These are phyloP conservation scores for Ophiognomonia clavigignenti-juglandacearum DNA, from an alignment of 2,329 filamentous ascomycete species.

Conservation along the genomic window DNA sequence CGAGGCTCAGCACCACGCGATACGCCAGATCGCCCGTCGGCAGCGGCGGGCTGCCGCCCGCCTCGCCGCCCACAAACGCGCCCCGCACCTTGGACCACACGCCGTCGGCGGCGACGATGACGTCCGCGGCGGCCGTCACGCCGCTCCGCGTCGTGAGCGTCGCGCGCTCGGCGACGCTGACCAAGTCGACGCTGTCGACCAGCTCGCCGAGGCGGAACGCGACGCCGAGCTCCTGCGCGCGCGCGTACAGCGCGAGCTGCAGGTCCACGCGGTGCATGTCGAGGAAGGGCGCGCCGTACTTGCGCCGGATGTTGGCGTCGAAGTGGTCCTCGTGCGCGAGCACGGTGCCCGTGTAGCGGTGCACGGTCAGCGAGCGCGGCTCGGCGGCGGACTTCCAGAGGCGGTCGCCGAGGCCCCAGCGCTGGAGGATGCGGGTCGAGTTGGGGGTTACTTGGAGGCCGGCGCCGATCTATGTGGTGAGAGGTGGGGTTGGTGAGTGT, in stretches of 20 bases:
- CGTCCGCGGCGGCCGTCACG: slow-evolving; percentile 38
- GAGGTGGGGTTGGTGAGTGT: no score
- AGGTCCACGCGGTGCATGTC: slow-evolving; percentile 57
- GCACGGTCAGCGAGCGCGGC: slow-evolving; percentile 22
- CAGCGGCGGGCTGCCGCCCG: slow-evolving; percentile 40
- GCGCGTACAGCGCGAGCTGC: slow-evolving; percentile 46
- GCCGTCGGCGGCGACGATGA: slow-evolving; percentile 61
- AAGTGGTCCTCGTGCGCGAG: slow-evolving; percentile 25
- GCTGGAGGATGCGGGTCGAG: slow-evolving; percentile 23
- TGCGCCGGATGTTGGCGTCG: slow-evolving; percentile 21
- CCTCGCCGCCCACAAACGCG: slow-evolving; percentile 42
- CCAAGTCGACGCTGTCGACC: slow-evolving; percentile 44
- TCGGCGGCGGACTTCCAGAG: slow-evolving; percentile 21
- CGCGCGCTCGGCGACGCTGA: no score
- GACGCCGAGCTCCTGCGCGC: slow-evolving; percentile 50
- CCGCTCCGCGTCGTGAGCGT: slow-evolving; percentile 36
- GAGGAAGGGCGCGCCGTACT: slow-evolving; percentile 25
- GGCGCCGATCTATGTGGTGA: slow-evolving; percentile 15
- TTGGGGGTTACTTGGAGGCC: slow-evolving; percentile 27
- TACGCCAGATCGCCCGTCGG: slow-evolving; percentile 64
- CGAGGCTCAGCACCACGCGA: slow-evolving; percentile 49
- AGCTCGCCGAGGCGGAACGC: slow-evolving; percentile 42
- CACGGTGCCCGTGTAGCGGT: slow-evolving; percentile 24
- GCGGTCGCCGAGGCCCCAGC: slow-evolving; percentile 19
- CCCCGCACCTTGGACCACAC: slow-evolving; percentile 56